These are phyloP conservation scores for Leucocoprinus leucothites DNA, from an alignment of 768 basidiomycete species.

Conservation along the genomic window DNA sequence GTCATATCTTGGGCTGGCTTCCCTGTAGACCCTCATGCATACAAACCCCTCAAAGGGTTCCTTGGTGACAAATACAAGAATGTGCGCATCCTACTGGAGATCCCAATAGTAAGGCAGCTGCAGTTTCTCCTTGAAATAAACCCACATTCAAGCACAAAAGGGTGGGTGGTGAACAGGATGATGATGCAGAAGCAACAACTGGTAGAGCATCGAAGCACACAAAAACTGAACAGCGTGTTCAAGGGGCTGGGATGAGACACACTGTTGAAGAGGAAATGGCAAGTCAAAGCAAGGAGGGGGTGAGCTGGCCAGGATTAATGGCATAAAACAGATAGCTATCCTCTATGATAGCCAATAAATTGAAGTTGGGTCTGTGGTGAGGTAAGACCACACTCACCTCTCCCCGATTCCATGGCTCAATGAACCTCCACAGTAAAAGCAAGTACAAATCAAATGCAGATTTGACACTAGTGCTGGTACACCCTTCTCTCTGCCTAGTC, in stretches of 20 bases:
- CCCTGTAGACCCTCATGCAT: constrained; percentile 46
- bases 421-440: too few relatives aligned
- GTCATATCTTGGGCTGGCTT: constrained; percentile 30
- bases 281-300: too few relatives aligned
- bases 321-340: constrained; percentile 45
- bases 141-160: constrained; percentile 5
- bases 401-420: too few relatives aligned
- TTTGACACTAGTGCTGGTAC: constrained; percentile 41
- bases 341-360: constrained; percentile 45
- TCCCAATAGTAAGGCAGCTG: too few relatives aligned
- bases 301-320: constrained; percentile 32
- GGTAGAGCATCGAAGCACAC: neutral
- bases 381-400: too few relatives aligned
- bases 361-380: constrained; percentile 41
- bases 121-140: too few relatives aligned
- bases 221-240: neutral
- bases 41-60: constrained; percentile 43
- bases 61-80: too few relatives aligned
- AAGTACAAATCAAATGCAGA: constrained; percentile 34
- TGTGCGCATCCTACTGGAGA: too few relatives aligned
- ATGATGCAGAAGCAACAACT: neutral
- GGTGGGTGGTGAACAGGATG: neutral
- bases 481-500: too few relatives aligned
- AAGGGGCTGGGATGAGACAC: neutral
- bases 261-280: neutral